Conservation (phyloP, 2,329 filamentous ascomycete genomes). For the Xylaria multiplex region DNA sequence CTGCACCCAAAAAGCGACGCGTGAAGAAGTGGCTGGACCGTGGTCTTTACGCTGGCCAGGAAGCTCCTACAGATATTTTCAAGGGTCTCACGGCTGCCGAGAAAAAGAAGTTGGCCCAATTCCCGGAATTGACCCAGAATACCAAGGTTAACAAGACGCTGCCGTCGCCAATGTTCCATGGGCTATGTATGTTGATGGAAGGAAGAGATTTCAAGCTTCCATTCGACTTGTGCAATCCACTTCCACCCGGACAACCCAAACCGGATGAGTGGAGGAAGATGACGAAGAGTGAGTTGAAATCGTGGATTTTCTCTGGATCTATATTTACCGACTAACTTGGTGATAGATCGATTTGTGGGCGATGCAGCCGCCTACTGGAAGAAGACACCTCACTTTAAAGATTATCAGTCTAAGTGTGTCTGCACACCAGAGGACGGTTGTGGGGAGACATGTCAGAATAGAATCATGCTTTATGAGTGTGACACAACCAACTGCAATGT, state of each 20-base stretch:
- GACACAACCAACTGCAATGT: slow-evolving; percentile 88
- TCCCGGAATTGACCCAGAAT: slow-evolving; percentile 59
- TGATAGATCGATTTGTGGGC: slow-evolving; percentile 85
- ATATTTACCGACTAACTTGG: slow-evolving; percentile 46
- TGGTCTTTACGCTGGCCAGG: slow-evolving; percentile 88
- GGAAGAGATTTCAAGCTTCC: slow-evolving; percentile 89
- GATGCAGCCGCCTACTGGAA: slow-evolving; percentile 84
- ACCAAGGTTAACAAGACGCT: slow-evolving; percentile 66
- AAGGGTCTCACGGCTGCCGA: slow-evolving; percentile 61
- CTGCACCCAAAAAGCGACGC: slow-evolving; percentile 55
- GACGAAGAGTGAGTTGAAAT: slow-evolving; percentile 77
- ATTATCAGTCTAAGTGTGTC: slow-evolving; percentile 80
- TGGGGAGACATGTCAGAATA: slow-evolving; percentile 89
- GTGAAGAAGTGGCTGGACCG: slow-evolving; percentile 82
- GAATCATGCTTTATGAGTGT: slow-evolving; percentile 97
- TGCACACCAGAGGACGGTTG: slow-evolving; percentile 83
- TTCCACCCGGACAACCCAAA: slow-evolving; percentile 86
- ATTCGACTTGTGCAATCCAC: slow-evolving; percentile 87
- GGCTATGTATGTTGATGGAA: slow-evolving; percentile 74
- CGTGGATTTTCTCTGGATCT: neutral
- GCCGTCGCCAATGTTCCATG: slow-evolving; percentile 82
- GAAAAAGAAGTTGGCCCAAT: slow-evolving; percentile 61
- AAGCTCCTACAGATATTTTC: slow-evolving; percentile 59
- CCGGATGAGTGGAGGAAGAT: slow-evolving; percentile 93
- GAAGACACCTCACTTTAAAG: slow-evolving; percentile 77